phyloP scores from a whole-genome alignment of 176 grass and related monocot species.

The Thalia dealbata region DNA sequence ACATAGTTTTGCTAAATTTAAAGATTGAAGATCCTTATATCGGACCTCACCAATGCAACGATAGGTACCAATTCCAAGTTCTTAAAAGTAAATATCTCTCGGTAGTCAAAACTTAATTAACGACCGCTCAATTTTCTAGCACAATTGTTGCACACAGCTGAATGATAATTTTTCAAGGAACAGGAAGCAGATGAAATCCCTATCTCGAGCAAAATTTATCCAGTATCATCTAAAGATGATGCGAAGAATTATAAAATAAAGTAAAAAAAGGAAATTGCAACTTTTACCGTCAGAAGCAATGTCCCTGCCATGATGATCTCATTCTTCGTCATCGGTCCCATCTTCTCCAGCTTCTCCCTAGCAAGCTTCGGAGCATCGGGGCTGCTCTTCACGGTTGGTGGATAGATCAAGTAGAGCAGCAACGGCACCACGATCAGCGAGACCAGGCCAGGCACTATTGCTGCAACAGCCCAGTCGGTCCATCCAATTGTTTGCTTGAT shows the following conservation, averaged over 20 bases:
- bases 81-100: too few species aligned
- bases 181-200: not conserved
- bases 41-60: not conserved
- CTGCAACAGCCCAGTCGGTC: conserved; percentile 92
- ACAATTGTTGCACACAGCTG: too few species aligned
- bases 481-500: conserved; percentile 75
- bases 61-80: not conserved
- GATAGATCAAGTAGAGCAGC: conserved; percentile 75
- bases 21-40: not conserved
- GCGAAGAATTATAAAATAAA: not conserved
- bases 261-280: conserved; percentile 3
- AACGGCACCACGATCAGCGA: conserved; percentile 75
- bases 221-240: not conserved
- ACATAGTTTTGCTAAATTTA: not conserved
- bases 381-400: conserved; percentile 76
- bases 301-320: conserved; percentile 83
- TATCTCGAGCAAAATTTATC: not conserved
- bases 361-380: conserved; percentile 77
- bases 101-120: too few species aligned
- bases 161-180: not conserved
- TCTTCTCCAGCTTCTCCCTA: conserved; percentile 63
- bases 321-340: conserved; percentile 77
- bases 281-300: conserved; percentile 72
- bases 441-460: conserved; percentile 66
- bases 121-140: too few species aligned